Conservation (phyloP, 805 yeast genomes). For the Suhomyces xylopsoci region DNA sequence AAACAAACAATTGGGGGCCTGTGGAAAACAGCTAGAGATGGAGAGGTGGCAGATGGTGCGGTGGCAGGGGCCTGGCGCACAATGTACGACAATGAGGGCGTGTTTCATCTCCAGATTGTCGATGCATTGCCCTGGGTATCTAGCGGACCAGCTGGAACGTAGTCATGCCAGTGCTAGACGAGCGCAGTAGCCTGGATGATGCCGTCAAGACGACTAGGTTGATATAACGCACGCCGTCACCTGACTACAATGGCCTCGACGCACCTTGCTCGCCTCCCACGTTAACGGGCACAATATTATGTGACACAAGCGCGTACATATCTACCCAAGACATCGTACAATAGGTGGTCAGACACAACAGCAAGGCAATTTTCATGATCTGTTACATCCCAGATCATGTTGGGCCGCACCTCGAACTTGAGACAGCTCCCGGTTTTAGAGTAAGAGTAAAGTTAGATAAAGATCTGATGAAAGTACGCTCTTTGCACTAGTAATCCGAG, state of each 20-base stretch:
- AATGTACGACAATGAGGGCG: not conserved
- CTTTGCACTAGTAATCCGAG: too few relatives aligned
- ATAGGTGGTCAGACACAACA: not conserved
- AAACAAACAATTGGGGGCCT: not conserved
- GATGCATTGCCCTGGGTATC: not conserved
- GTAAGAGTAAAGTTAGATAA: too few relatives aligned
- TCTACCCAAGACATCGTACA: not conserved
- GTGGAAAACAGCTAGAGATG: not conserved
- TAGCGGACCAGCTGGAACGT: not conserved
- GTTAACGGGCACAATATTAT: not conserved
- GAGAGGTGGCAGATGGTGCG: too few relatives aligned
- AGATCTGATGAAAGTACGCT: too few relatives aligned
- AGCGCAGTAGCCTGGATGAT: not conserved
- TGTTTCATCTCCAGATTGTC: not conserved
- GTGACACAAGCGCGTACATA: not conserved
- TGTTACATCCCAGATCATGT: not conserved
- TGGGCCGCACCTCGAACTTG: too few relatives aligned
- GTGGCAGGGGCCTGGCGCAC: not conserved
- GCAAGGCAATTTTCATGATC: not conserved
- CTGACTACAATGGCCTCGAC: not conserved
- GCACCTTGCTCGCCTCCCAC: not conserved
- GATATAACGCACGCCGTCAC: not conserved
- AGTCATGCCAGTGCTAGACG: not conserved
- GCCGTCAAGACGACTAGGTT: conserved; percentile 1
- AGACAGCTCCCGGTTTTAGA: not conserved